Base-by-base conservation (phyloP, 371 early-diverging fungal species). In the Mortierella sp. region DNA sequence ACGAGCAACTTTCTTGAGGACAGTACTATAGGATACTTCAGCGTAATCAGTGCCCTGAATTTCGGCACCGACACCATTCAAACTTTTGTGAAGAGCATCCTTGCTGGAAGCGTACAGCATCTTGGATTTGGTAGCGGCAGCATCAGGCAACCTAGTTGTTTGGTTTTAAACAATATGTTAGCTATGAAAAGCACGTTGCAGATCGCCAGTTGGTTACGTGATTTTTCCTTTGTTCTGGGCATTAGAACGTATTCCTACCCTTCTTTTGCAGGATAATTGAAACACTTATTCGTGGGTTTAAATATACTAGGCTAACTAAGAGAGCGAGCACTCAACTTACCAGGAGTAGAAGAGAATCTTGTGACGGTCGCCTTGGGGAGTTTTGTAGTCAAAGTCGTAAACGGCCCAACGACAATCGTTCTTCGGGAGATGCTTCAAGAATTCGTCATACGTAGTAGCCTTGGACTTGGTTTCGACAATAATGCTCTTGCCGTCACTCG, bases 21-120 rank as follows among this genome's bases (percentile, higher is more conserved):
- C 93, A 38, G 88, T 57, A n/a, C 94, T 94, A 70, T 90, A 83
- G 52, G 85, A 83, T 67, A 96, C 90, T 86, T 96, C 93, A 21
- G 86, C 86, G 28, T 68, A 50, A 55, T 95, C 95, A 70, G 94
- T 95, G 24, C 92, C 94, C 88, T 98, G 98, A 74, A 97, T 87
- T 65, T 96, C 96, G 60, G 87, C 83, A 64, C 86, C 89, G 67
- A 96, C 70, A 64, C 97, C 97, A 57, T 89, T 89, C 63, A 97
- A 89, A 61, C 84, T 82, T 85, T 87, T 92, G 83, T 94, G 92
- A 53, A 98, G 79, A 62, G 92, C 92, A 50, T 93, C 93, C 87
- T 95, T 96, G 88, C 92, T 92, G 65, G 95, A 90, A 61, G 98
- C 92, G 88, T 96, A 97, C 77, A 97, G 55, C 98, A 98, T 98